Evolutionary conservation across 495 filamentous ascomycete species (phyloP).

Genomic region (Aspergillus incahuasiensis): DNA sequence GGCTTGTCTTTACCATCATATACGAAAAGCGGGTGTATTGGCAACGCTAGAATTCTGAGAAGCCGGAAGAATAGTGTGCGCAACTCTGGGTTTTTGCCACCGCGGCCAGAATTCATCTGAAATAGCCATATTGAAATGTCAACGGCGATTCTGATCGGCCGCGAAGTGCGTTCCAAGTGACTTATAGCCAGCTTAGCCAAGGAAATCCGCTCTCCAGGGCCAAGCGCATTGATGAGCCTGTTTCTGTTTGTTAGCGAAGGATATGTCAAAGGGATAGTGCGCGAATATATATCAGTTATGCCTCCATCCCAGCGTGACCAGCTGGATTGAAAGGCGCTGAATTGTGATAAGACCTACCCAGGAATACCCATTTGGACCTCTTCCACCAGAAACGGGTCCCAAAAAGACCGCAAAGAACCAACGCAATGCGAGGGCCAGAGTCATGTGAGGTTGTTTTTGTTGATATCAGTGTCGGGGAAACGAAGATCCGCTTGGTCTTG

Average conservation of each 20-base stretch:
- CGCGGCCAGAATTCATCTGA: conserved; percentile 79
- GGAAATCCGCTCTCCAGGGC: conserved; percentile 71
- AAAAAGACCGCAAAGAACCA: not conserved
- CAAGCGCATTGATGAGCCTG: conserved; percentile 88
- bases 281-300: conserved; percentile 20
- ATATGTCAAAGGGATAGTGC: not conserved
- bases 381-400: conserved; percentile 1
- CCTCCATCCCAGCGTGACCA: not conserved
- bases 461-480: conserved; percentile 29
- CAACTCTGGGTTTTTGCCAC: conserved; percentile 85
- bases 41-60: conserved; percentile 70
- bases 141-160: conserved; percentile 82
- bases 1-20: conserved; percentile 93
- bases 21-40: conserved; percentile 87
- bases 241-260: conserved; percentile 7
- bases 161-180: conserved; percentile 61
- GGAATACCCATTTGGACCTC: conserved; percentile 39
- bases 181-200: conserved; percentile 77
- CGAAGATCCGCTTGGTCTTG: conserved; percentile 33
- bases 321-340: not conserved
- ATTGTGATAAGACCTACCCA: conserved; percentile 29
- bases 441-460: conserved; percentile 18
- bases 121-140: conserved; percentile 98
- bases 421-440: not conserved
- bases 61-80: conserved; percentile 92